Conservation (phyloP, 768 basidiomycete genomes). For the Leucocoprinus leucothites region DNA sequence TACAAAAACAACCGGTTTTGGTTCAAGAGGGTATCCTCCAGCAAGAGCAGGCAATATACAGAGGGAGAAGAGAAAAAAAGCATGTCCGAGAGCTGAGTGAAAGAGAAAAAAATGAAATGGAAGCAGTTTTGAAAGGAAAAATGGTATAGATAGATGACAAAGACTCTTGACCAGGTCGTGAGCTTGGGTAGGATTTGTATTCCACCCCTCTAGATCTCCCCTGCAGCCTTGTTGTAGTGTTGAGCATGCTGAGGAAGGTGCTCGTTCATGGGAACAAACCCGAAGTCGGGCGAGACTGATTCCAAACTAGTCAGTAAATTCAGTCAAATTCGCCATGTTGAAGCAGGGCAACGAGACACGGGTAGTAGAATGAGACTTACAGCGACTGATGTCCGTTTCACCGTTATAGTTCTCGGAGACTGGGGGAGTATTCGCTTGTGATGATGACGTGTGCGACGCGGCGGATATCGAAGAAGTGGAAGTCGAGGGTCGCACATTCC, state of each 20-base stretch:
- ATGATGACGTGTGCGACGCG: slow-evolving; percentile 73
- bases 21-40: slow-evolving; percentile 8
- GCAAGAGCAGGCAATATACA: slow-evolving; percentile 5
- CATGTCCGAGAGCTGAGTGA: slow-evolving; percentile 2
- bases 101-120: slow-evolving; percentile 1
- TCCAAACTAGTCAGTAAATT: slow-evolving; percentile 17
- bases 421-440: slow-evolving; percentile 80
- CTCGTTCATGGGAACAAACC: slow-evolving; percentile 79
- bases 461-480: slow-evolving; percentile 75
- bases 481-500: slow-evolving; percentile 68
- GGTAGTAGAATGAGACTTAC: slow-evolving; percentile 48
- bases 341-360: slow-evolving; percentile 2
- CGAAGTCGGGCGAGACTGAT: slow-evolving; percentile 78
- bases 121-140: slow-evolving; percentile 1
- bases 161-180: not conserved
- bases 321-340: slow-evolving; percentile 7
- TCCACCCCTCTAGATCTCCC: slow-evolving; percentile 40
- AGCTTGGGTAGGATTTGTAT: not conserved
- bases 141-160: not conserved
- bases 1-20: slow-evolving; percentile 3
- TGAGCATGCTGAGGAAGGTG: slow-evolving; percentile 61
- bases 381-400: slow-evolving; percentile 78
- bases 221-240: slow-evolving; percentile 57
- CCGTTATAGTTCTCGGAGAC: slow-evolving; percentile 63
- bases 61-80: not conserved